Evolutionary conservation across 495 filamentous ascomycete species (phyloP).

Genomic region (Neurospora sp.): DNA sequence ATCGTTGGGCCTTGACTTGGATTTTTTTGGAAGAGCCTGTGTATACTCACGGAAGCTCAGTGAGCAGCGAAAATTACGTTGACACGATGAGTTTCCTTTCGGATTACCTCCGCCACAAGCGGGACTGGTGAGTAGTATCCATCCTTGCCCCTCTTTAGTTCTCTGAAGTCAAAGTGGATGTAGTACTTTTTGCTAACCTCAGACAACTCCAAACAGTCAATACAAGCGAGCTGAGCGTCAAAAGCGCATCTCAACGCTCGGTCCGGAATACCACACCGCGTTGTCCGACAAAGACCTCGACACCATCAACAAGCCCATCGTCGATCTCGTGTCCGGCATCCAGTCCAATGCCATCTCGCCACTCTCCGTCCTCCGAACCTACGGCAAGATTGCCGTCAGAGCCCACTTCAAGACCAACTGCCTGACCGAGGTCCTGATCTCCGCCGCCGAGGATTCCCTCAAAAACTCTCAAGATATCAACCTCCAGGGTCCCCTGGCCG

Average conservation of each 20-base stretch:
- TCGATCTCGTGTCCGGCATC: slow-evolving; percentile 66
- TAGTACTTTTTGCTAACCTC: background rate
- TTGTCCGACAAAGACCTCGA: slow-evolving; percentile 50
- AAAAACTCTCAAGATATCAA: slow-evolving; percentile 45
- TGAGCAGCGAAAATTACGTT: background rate
- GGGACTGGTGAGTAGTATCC: slow-evolving; percentile 42
- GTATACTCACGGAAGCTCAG: background rate
- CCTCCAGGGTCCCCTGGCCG: slow-evolving; percentile 73
- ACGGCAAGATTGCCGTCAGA: slow-evolving; percentile 76
- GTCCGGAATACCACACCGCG: slow-evolving; percentile 51
- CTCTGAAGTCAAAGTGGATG: background rate
- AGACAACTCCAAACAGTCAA: slow-evolving; percentile 42
- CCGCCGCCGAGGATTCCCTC: slow-evolving; percentile 71
- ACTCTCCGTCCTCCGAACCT: slow-evolving; percentile 71
- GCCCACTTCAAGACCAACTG: slow-evolving; percentile 88
- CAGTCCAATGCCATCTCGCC: slow-evolving; percentile 56
- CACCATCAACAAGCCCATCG: slow-evolving; percentile 65
- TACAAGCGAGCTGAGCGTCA: slow-evolving; percentile 70
- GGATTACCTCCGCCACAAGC: slow-evolving; percentile 51
- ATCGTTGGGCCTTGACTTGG: background rate
- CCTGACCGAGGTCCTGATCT: slow-evolving; percentile 79
- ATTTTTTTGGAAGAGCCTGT: background rate
- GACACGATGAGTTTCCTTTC: slow-evolving; percentile 38
- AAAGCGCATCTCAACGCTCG: slow-evolving; percentile 55
- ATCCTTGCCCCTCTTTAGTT: background rate